phyloP scores from a whole-genome alignment of 1,284 basidiomycete species.

The Ceraceosorus guamensis region DNA sequence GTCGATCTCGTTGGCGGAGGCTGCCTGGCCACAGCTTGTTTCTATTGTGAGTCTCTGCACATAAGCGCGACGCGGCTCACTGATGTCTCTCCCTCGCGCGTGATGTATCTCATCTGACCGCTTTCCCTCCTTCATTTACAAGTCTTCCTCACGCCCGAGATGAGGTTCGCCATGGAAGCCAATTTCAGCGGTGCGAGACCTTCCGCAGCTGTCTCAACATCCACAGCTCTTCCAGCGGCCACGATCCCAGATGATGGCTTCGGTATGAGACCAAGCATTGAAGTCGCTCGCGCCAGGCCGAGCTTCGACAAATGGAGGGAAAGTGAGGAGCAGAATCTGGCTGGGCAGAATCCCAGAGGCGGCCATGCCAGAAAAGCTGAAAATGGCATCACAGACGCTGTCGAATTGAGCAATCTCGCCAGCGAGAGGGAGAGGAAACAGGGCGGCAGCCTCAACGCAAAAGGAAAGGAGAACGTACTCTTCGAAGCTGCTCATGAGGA shows the following conservation, averaged over 20 bases:
- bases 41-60: constrained; percentile 56
- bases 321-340: no score
- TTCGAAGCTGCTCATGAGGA: neutral
- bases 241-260: constrained; percentile 5
- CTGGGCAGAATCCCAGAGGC: no score
- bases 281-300: neutral
- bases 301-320: no score
- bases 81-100: neutral
- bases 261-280: constrained; percentile 1
- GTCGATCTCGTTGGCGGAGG: constrained; percentile 92
- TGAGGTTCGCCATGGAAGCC: constrained; percentile 39
- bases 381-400: neutral
- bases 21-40: constrained; percentile 76
- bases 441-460: neutral
- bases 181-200: constrained; percentile 2
- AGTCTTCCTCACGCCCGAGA: constrained; percentile 37
- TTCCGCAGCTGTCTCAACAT: neutral
- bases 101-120: neutral
- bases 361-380: no score
- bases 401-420: neutral
- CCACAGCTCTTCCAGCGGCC: constrained; percentile 3
- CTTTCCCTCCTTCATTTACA: neutral
- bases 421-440: neutral
- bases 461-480: neutral
- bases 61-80: neutral